These are phyloP conservation scores for Dysphania ambrosioides DNA, from an alignment of 148 eudicot genomes.

Conservation along the genomic window DNA sequence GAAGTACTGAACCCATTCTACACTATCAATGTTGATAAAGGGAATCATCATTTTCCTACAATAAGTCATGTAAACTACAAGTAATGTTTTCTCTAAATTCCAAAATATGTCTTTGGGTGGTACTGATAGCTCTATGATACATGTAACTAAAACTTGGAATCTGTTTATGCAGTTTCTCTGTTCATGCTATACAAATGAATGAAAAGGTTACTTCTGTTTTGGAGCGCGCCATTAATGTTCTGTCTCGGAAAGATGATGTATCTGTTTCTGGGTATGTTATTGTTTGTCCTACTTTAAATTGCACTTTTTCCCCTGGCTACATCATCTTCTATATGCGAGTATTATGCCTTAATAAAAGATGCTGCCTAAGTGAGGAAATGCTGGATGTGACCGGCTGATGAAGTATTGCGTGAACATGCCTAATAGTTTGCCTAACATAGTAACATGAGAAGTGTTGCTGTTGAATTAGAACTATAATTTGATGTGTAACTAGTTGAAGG, in stretches of 20 bases:
- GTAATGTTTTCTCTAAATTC: slow-evolving; percentile 37
- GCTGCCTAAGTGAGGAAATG: neutral
- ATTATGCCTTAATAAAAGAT: neutral
- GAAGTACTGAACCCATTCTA: slow-evolving; percentile 80
- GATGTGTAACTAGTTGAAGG: neutral
- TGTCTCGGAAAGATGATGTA: slow-evolving; percentile 72
- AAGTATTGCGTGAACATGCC: neutral
- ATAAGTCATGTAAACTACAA: slow-evolving; percentile 85
- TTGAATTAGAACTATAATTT: neutral
- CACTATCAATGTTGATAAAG: slow-evolving; percentile 62
- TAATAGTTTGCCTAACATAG: neutral
- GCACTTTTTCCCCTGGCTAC: neutral
- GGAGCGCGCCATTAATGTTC: slow-evolving; percentile 79
- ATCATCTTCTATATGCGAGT: neutral
- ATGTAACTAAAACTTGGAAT: slow-evolving; percentile 12
- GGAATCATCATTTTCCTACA: slow-evolving; percentile 65
- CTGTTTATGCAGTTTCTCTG: slow-evolving; percentile 70
- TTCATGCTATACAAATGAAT: slow-evolving; percentile 87
- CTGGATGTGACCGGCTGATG: neutral
- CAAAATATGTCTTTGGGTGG: slow-evolving; percentile 6
- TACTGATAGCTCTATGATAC: slow-evolving; percentile 12
- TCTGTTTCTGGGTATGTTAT: slow-evolving; percentile 43
- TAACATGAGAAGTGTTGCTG: neutral
- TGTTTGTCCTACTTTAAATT: slow-evolving; percentile 12
- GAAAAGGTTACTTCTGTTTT: slow-evolving; percentile 78